These are phyloP conservation scores for Arabidopsis thaliana DNA, from an alignment of 345 rosid genomes.

Conservation along the genomic window TAIR10.1 NC_003070.9:6546001-6546500, in stretches of 20 bases:
- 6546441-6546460: constrained; percentile 41
- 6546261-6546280: constrained; percentile 29
- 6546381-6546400: constrained; percentile 28
- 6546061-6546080: not conserved
- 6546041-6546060: not conserved
- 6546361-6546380: constrained; percentile 25
- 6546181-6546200: constrained; percentile 28
- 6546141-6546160: not conserved
- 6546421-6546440: constrained; percentile 39
- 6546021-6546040: not conserved
- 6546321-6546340: not conserved
- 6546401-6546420: not conserved
- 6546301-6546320: constrained; percentile 31
- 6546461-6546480: constrained; percentile 24
- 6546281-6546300: not conserved
- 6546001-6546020: not conserved
- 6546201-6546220: constrained; percentile 21
- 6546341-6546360: constrained; percentile 39
- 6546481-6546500: not conserved
- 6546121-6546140: not conserved
- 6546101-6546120: not conserved
- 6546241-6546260: constrained; percentile 8
- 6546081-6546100: not conserved
- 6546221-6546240: not conserved
- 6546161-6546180: constrained; percentile 33